Evolutionary conservation across 23 red algal species (phyloP).

Genomic region (Rhodosorus marinus): DNA sequence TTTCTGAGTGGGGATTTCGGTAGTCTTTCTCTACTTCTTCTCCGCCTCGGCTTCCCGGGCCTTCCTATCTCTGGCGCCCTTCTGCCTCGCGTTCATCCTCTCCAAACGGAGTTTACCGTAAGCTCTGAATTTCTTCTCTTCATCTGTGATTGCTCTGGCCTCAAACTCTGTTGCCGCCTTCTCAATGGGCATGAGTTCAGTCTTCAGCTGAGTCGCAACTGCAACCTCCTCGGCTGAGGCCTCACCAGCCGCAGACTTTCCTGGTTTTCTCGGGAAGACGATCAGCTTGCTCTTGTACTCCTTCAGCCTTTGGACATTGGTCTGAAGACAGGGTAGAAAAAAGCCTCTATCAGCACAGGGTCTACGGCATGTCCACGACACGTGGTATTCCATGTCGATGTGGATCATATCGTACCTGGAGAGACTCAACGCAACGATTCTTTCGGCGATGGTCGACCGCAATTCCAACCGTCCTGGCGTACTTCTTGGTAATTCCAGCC

Average conservation of each 20-base stretch:
- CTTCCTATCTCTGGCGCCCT: slow-evolving; percentile 52
- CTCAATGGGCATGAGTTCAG: slow-evolving; percentile 55
- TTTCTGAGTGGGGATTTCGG: not conserved
- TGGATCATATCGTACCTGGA: too few species aligned
- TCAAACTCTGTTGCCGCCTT: slow-evolving; percentile 10
- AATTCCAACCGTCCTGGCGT: slow-evolving; percentile 80
- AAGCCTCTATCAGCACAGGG: too few species aligned
- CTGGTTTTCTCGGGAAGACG: slow-evolving; percentile 62
- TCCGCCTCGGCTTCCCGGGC: slow-evolving; percentile 51
- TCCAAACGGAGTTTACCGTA: slow-evolving; percentile 59
- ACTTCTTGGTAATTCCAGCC: slow-evolving; percentile 41
- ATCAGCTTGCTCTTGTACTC: slow-evolving; percentile 94
- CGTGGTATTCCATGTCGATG: too few species aligned
- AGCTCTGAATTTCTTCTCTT: slow-evolving; percentile 33
- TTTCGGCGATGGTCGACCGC: slow-evolving; percentile 79
- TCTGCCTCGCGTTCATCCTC: slow-evolving; percentile 25
- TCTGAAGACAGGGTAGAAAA: too few species aligned
- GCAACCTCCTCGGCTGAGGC: slow-evolving; percentile 35
- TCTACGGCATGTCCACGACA: too few species aligned
- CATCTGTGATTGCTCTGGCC: slow-evolving; percentile 60
- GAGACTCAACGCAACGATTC: slow-evolving; percentile 65
- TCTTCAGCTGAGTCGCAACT: slow-evolving; percentile 32
- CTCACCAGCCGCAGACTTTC: slow-evolving; percentile 70
- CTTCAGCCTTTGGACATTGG: slow-evolving; percentile 93
- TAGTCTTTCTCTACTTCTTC: slow-evolving; percentile 41